Conservation (phyloP, 768 basidiomycete genomes). For the Pholiota microspora region DNA sequence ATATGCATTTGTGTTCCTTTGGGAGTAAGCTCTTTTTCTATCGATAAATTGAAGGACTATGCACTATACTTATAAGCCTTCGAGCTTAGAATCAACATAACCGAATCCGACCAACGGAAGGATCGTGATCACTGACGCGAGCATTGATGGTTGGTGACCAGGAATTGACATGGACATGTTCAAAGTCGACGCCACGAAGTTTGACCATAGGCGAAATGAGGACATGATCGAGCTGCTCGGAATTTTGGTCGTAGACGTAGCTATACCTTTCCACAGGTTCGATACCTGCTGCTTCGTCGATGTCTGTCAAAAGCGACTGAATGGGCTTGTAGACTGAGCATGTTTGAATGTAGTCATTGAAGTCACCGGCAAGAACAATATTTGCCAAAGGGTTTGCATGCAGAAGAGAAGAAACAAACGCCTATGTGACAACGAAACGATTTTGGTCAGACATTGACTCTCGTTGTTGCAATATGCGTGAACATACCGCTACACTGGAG, state of each 20-base stretch:
- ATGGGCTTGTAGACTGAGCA: constrained; percentile 50
- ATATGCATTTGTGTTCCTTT: no score
- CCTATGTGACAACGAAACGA: constrained; percentile 27
- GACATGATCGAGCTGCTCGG: constrained; percentile 58
- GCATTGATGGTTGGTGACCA: constrained; percentile 42
- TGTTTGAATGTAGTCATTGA: constrained; percentile 58
- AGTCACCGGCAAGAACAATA: constrained; percentile 57
- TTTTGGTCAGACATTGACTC: neutral
- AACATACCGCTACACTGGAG: constrained; percentile 45
- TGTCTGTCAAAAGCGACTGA: constrained; percentile 38
- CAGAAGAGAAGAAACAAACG: constrained; percentile 47
- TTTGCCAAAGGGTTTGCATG: constrained; percentile 40
- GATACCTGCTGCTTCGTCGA: constrained; percentile 49
- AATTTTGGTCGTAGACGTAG: constrained; percentile 60
- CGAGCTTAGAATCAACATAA: constrained; percentile 41
- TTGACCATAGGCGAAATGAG: constrained; percentile 48
- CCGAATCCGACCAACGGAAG: constrained; percentile 48
- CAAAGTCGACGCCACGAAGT: constrained; percentile 39
- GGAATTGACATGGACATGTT: constrained; percentile 63
- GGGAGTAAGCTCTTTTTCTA: no score
- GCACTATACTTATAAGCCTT: neutral
- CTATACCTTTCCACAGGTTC: constrained; percentile 54
- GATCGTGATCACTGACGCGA: constrained; percentile 60
- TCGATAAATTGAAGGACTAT: no score
- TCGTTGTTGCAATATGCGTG: neutral